These are phyloP conservation scores for Curvularia spicifera DNA, from an alignment of 2,329 filamentous ascomycete genomes.

Conservation along the genomic window DNA sequence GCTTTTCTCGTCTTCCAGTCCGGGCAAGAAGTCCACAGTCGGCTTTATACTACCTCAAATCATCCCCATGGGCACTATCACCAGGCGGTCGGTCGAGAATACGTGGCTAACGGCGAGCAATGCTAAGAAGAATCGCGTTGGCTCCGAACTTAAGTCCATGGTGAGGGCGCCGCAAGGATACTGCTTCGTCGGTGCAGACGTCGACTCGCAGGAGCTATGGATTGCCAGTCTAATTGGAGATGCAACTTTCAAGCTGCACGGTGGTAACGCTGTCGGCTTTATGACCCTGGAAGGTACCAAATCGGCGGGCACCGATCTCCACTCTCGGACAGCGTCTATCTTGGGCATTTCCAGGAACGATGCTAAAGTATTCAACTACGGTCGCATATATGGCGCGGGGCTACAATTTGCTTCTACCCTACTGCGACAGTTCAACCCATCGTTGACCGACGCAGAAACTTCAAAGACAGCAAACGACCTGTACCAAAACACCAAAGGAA, in stretches of 20 bases:
- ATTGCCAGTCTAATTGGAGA: conserved; percentile 95
- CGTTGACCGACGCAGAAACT: conserved; percentile 79
- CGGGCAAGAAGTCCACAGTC: conserved; percentile 39
- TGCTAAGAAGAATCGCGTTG: conserved; percentile 93
- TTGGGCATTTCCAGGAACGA: conserved; percentile 93
- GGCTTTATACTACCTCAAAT: conserved; percentile 94
- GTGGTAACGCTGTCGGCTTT: conserved; percentile 96
- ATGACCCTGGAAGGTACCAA: conserved; percentile 99
- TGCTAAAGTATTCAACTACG: conserved; percentile 98
- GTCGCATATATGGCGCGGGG: conserved; percentile 97
- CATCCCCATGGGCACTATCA: conserved; percentile 98
- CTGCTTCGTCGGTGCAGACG: conserved; percentile 93
- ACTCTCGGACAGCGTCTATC: conserved; percentile 91
- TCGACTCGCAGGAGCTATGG: conserved; percentile 97
- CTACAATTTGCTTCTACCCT: conserved; percentile 90
- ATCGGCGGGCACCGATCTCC: conserved; percentile 88
- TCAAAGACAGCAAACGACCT: conserved; percentile 76
- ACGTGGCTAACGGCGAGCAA: conserved; percentile 99
- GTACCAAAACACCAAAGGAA: conserved; percentile 89
- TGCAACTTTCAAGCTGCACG: conserved; percentile 91
- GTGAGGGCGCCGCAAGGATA: conserved; percentile 89
- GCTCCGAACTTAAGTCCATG: conserved; percentile 97
- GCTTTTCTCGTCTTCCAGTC: conserved; percentile 30
- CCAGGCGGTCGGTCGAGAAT: conserved; percentile 90
- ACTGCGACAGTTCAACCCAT: conserved; percentile 90